Evolutionary conservation across 2,329 filamentous ascomycete species (phyloP), one percentile per base, ranked within the genome.

Genomic region (Epicoccum nigrum): DNA sequence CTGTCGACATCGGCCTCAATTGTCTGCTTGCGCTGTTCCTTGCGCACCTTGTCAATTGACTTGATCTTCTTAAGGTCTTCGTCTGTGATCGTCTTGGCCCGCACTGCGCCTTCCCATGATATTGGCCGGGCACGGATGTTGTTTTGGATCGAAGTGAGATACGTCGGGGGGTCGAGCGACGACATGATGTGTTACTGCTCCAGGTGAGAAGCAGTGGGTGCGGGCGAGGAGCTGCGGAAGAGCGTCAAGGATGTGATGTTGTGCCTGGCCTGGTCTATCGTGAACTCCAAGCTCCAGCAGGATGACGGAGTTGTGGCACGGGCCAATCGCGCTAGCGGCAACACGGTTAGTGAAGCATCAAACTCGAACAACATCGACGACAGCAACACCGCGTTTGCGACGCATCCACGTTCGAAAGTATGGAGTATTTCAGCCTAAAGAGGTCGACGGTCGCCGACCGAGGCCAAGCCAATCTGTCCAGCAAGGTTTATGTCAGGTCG

Each of bases 61-160:
- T 92, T 92, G 78, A 99, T 96, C 82, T 92, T 93, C 79, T 89
- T 90, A 65, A 97, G 85, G 76, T 99, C 93, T 63, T 89, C 87
- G 64, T 97, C 93, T 51, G 90, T 96, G 76, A 99, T 89, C 69
- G 91, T 94, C 74, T 92, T 91, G 65, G 91, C 91, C 74, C 94
- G 86, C 62, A 96, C 91, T 67, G 93, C 92, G 67, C 93, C 93
- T 76, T 97, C 93, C 94, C 94, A 99, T 51, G 93, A 92, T 77
- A 99, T 96, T 60, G 92, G 92, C 63, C 94, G 86, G 71, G 90
- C 89, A 71, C 94, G 90, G 74, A 97, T 96, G 81, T 97, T 97
- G 84, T 90, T 95, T 80, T 96, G 92, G 64, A 97, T 83, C 63
- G 91, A 93, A 71, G 86, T 83, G 60, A 90, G 84, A 76, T 97